phyloP scores from a whole-genome alignment of 768 basidiomycete species.

The Harrya chromipes region DNA sequence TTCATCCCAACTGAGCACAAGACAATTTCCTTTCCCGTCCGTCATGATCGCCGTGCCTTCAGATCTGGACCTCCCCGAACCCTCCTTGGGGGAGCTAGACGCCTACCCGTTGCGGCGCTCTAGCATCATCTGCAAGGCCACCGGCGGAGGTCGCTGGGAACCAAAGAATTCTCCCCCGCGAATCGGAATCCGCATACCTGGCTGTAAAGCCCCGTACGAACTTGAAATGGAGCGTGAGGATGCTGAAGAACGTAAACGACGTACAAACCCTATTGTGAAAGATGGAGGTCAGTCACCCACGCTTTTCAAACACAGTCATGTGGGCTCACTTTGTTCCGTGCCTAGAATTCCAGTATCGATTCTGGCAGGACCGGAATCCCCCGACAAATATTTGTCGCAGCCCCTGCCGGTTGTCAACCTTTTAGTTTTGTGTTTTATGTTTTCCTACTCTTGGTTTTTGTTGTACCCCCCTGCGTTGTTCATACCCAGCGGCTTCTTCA shows the following conservation, averaged over 20 bases:
- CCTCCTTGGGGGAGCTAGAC: conserved; percentile 66
- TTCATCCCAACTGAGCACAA: conserved; percentile 28
- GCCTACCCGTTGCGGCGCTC: conserved; percentile 70
- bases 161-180: conserved; percentile 51
- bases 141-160: conserved; percentile 78
- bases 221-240: conserved; percentile 69
- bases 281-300: conserved; percentile 44
- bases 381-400: conserved; percentile 39
- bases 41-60: conserved; percentile 15
- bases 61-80: conserved; percentile 35
- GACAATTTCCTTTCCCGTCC: conserved; percentile 26
- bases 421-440: conserved; percentile 32
- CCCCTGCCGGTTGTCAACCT: conserved; percentile 58
- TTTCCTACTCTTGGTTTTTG: conserved; percentile 19
- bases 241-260: conserved; percentile 45
- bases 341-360: conserved; percentile 64
- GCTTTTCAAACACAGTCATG: neutral
- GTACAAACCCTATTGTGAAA: conserved; percentile 60
- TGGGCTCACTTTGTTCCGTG: neutral
- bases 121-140: conserved; percentile 69
- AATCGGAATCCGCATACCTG: conserved; percentile 53
- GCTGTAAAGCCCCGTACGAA: conserved; percentile 65
- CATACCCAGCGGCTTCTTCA: conserved; percentile 20
- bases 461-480: conserved; percentile 18
- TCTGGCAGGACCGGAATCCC: conserved; percentile 49